These are phyloP conservation scores for Protomyces pachydermus DNA, from an alignment of 1,139 yeast genomes.

Conservation along the genomic window DNA sequence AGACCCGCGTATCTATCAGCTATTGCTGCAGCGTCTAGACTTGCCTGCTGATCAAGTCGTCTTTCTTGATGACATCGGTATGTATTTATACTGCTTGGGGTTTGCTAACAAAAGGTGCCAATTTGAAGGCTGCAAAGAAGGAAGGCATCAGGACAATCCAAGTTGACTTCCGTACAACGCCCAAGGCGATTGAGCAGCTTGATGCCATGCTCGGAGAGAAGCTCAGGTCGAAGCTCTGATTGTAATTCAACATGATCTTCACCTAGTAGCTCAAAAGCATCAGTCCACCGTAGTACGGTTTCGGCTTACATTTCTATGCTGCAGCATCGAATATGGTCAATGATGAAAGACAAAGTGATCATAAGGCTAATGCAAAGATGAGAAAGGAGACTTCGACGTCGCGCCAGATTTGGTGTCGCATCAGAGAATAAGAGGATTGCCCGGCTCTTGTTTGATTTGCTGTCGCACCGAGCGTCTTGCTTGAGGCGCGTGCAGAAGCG, in stretches of 20 bases:
- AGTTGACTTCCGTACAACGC: conserved; percentile 23
- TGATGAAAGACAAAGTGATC: too few relatives aligned
- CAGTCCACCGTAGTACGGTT: too few relatives aligned
- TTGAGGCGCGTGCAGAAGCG: background rate
- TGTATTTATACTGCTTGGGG: too few relatives aligned
- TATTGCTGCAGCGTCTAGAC: conserved; percentile 7
- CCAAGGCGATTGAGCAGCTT: conserved; percentile 9
- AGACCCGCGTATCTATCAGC: conserved; percentile 8
- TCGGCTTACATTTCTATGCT: too few relatives aligned
- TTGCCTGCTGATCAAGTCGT: conserved; percentile 14
- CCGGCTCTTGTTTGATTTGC: background rate
- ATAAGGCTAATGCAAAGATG: too few relatives aligned
- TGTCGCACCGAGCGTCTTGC: background rate
- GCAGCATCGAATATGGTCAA: too few relatives aligned
- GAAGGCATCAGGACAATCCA: conserved; percentile 20
- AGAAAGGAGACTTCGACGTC: too few relatives aligned
- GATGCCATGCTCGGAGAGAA: conserved; percentile 1
- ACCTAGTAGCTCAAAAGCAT: too few relatives aligned
- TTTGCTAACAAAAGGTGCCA: conserved; percentile 12
- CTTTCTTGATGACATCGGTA: background rate
- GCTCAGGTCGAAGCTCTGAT: background rate
- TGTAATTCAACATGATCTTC: background rate
- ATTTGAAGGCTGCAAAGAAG: conserved; percentile 17
- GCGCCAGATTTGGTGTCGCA: too few relatives aligned
- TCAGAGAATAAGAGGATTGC: too few relatives aligned